A percentile compares a stretch with the other conserved stretches of the same genome.
Conservation (phyloP, 2,329 filamentous ascomycete genomes). For the Sordariomycetes sp. region DNA sequence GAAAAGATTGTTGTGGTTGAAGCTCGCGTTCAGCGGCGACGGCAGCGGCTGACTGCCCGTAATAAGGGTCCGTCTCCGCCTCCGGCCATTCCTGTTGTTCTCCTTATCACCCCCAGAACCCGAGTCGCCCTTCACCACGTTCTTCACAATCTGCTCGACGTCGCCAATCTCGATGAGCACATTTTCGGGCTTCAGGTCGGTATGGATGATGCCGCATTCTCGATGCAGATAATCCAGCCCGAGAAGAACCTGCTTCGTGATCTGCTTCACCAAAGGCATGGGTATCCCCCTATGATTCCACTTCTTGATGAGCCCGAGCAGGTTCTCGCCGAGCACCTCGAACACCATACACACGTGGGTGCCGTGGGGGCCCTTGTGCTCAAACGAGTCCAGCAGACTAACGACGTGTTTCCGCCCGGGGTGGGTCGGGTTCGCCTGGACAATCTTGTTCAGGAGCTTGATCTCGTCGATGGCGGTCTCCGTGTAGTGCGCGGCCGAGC, state of each 20-base stretch:
- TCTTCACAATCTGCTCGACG: slow-evolving; percentile 96
- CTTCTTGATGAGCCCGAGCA: slow-evolving; percentile 90
- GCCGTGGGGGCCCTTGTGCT: slow-evolving; percentile 93
- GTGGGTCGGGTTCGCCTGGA: slow-evolving; percentile 88
- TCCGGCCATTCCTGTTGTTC: slow-evolving; percentile 82
- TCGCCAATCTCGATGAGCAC: slow-evolving; percentile 98
- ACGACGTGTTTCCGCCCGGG: slow-evolving; percentile 93
- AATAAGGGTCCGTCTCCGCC: slow-evolving; percentile 85
- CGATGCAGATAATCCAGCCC: slow-evolving; percentile 94
- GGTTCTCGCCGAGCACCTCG: slow-evolving; percentile 90
- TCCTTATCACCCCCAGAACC: slow-evolving; percentile 52
- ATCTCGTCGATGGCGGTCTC: slow-evolving; percentile 99
- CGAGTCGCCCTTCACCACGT: slow-evolving; percentile 75
- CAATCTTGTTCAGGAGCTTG: slow-evolving; percentile 93
- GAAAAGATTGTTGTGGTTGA: slow-evolving; percentile 68
- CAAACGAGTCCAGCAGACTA: slow-evolving; percentile 90
- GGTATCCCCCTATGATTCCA: slow-evolving; percentile 98
- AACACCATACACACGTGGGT: slow-evolving; percentile 99
- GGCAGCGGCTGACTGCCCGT: slow-evolving; percentile 94
- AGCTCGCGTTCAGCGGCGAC: slow-evolving; percentile 86
- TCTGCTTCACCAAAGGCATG: slow-evolving; percentile 94
- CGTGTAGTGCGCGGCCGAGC: slow-evolving; percentile 95
- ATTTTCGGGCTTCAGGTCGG: slow-evolving; percentile 94
- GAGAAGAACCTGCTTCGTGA: slow-evolving; percentile 93
- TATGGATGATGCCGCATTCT: slow-evolving; percentile 98